Evolutionary conservation across 352 stramenopile species (phyloP), one percentile per base, ranked within the genome.

Genomic region (Phytophthora uliginosa): DNA sequence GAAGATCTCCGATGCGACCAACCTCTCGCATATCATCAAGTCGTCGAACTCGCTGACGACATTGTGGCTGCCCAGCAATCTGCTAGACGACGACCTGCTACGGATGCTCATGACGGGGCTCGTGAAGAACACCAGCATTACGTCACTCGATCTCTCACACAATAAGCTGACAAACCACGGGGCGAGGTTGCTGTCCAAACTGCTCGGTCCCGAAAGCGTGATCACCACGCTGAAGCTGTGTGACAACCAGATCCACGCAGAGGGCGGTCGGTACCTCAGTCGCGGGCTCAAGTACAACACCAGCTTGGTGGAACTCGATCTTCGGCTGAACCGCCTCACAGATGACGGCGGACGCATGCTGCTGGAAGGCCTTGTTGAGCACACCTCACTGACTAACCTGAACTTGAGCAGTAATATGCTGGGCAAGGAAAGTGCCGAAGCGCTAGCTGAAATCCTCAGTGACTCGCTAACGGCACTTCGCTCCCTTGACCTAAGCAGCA

Each of bases 111-210:
- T 98, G 91, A 97, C 92, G 4, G 95, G 95, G 1, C 79, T 99
- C 22, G 88, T 98, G 40, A 93, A 97, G 54, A 98, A 98, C 81
- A 84, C 73, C 31, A 98, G 93, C 10, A 97, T 99, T 62, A 98
- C 95, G 8, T 90, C 95, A 36, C 83, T 98, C 10, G 95, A 99
- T 79, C 66, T 99, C 1, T 97, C 91, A n/a, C 95, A 99, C 81
- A 99, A 99, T 74, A 98, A 98, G 72, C 95, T 98, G 67, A 98
- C 92, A 0, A 98, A 98, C 83, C 92, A 98, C 54, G 95, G 94
- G 48, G 92, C 92, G 20, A 80, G 94, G 26, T 68, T 99, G 58
- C 66, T 99, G 15, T 86, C 91, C 20, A 98, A 98, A 66, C 79
- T 98, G 7, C 88, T 98, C 6, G 95, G 90, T 0, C 86, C 89